Percentiles rank a stretch among this genome's conserved stretches.
Evolutionary conservation across 2,329 filamentous ascomycete species (phyloP).

Genomic region (Endoconidiophora polonica): DNA sequence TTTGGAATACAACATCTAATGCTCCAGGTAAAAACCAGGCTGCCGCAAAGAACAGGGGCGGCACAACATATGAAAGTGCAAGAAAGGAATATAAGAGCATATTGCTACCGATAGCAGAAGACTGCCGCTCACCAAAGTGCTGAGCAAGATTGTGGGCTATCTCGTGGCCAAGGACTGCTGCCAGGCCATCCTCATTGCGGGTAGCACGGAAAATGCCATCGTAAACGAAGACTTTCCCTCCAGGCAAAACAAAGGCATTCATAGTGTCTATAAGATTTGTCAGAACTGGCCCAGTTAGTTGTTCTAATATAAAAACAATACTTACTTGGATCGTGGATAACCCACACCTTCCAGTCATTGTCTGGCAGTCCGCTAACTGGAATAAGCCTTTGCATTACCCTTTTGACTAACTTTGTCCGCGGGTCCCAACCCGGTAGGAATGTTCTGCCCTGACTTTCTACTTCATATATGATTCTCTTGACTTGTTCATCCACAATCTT

Average conservation of each 20-base stretch:
- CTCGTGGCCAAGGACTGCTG: conserved; percentile 63
- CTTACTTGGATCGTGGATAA: conserved; percentile 48
- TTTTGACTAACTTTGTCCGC: conserved; percentile 34
- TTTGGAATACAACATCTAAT: conserved; percentile 45
- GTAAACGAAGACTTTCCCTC: conserved; percentile 66
- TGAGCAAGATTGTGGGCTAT: conserved; percentile 60
- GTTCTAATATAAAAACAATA: conserved; percentile 10
- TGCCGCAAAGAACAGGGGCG: conserved; percentile 25
- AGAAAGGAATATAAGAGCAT: conserved; percentile 34
- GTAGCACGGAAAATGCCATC: conserved; percentile 56
- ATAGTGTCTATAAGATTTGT: conserved; percentile 25
- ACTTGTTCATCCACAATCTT: conserved; percentile 40
- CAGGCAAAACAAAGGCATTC: conserved; percentile 66
- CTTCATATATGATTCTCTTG: conserved; percentile 36
- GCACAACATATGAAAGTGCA: conserved; percentile 28
- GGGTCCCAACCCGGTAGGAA: conserved; percentile 45
- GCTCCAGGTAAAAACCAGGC: conserved; percentile 31
- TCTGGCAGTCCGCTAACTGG: conserved; percentile 45
- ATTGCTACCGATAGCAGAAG: conserved; percentile 33
- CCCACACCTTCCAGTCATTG: conserved; percentile 52
- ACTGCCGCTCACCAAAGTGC: conserved; percentile 49
- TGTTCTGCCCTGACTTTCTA: conserved; percentile 32
- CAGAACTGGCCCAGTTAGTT: not conserved
- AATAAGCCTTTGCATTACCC: conserved; percentile 49
- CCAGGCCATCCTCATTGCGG: conserved; percentile 49